Evolutionary conservation across 768 basidiomycete genomes (phyloP).

Genomic region (Lentinula edodes): DNA sequence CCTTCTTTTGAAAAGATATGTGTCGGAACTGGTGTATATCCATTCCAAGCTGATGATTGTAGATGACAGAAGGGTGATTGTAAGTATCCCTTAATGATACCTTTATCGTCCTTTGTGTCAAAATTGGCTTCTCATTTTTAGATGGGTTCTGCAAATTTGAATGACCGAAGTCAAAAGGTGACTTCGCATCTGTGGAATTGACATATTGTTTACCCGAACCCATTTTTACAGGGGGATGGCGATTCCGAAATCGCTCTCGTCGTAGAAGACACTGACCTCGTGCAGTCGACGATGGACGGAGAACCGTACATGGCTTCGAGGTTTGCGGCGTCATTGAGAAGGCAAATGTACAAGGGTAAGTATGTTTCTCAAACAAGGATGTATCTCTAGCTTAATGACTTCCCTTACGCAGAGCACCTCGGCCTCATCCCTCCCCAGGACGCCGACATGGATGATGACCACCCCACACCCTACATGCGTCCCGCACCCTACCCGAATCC

Average conservation of each 20-base stretch:
- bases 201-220: neutral
- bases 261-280: constrained; percentile 80
- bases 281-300: constrained; percentile 77
- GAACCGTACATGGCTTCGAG: constrained; percentile 63
- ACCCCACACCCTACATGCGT: constrained; percentile 63
- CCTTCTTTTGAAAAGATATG: constrained; percentile 47
- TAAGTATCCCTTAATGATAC: constrained; percentile 29
- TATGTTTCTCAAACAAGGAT: constrained; percentile 6
- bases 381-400: constrained; percentile 2
- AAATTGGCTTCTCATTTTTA: constrained; percentile 18
- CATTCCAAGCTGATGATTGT: constrained; percentile 93
- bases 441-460: constrained; percentile 26
- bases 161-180: constrained; percentile 81
- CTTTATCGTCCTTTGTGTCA: neutral
- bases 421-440: constrained; percentile 78
- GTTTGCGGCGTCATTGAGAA: constrained; percentile 80
- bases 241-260: constrained; percentile 94
- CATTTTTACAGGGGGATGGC: constrained; percentile 63
- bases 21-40: constrained; percentile 78
- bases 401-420: constrained; percentile 59
- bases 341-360: constrained; percentile 77
- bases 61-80: constrained; percentile 86
- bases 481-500: constrained; percentile 69
- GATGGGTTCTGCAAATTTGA: constrained; percentile 94
- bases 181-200: neutral